Evolutionary conservation across 2,329 filamentous ascomycete species (phyloP).

Genomic region (Aureobasidium sp.): DNA sequence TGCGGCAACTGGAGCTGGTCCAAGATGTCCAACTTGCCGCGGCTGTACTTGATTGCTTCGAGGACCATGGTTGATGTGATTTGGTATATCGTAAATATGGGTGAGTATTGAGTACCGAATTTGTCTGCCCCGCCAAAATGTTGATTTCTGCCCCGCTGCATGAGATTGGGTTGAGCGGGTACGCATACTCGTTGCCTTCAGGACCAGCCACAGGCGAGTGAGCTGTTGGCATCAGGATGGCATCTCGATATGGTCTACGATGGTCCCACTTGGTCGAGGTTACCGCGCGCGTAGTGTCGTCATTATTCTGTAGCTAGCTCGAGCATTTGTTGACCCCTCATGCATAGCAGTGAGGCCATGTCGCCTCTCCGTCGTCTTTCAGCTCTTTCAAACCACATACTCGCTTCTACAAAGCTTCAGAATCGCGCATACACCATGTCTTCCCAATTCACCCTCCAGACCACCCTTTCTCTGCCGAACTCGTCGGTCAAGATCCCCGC

Average conservation of each 20-base stretch:
- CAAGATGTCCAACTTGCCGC: constrained; percentile 65
- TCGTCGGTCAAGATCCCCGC: constrained; percentile 49
- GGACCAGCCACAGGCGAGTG: too few relatives aligned
- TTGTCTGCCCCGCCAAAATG: background rate
- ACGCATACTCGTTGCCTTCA: background rate
- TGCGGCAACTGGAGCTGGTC: constrained; percentile 79
- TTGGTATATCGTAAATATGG: background rate
- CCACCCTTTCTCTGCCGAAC: constrained; percentile 43
- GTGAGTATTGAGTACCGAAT: background rate
- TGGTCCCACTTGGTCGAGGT: background rate
- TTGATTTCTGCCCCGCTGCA: background rate
- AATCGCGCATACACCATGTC: constrained; percentile 16
- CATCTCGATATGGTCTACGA: background rate
- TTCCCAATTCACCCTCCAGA: constrained; percentile 35
- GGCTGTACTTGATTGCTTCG: constrained; percentile 67
- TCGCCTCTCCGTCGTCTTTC: constrained; percentile 4
- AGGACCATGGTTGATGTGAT: constrained; percentile 42
- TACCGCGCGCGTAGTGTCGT: background rate
- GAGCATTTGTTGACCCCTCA: constrained; percentile 7
- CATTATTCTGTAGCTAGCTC: constrained; percentile 4
- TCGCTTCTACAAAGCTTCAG: background rate
- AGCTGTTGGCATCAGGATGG: background rate
- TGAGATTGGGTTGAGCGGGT: too few relatives aligned
- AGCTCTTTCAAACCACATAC: background rate
- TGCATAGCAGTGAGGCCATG: constrained; percentile 1